Evolutionary conservation across 306 rosid species (phyloP).

Genomic region (Rubus idaeus): DNA sequence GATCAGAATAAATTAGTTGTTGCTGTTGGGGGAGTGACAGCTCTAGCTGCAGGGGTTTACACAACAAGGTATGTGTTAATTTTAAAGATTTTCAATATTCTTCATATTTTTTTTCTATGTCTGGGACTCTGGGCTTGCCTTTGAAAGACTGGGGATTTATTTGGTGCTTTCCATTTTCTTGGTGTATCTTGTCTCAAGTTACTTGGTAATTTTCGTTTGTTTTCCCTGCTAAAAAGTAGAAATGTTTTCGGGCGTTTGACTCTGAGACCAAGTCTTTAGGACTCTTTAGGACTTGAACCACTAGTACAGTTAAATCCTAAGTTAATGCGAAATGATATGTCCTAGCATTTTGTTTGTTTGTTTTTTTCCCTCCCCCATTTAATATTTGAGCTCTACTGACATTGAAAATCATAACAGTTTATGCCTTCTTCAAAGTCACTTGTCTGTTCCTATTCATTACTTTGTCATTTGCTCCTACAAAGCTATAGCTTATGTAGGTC

Average conservation of each 20-base stretch:
- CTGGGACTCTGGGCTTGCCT: neutral
- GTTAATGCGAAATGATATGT: neutral
- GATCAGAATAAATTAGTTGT: slow-evolving; percentile 98
- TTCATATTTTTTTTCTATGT: neutral
- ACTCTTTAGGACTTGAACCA: neutral
- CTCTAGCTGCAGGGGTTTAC: slow-evolving; percentile 94
- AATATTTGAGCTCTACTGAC: neutral
- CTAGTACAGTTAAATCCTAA: neutral
- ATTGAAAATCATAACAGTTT: neutral
- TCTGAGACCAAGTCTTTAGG: neutral
- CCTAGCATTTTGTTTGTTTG: neutral
- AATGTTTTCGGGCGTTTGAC: neutral
- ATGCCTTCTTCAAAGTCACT: slow-evolving; percentile 12
- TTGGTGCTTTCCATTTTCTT: neutral
- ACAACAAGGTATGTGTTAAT: slow-evolving; percentile 68
- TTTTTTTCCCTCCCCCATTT: neutral
- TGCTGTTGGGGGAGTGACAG: slow-evolving; percentile 95
- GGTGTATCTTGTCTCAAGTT: neutral
- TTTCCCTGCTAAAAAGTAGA: neutral
- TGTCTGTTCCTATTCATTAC: neutral
- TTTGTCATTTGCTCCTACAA: slow-evolving; percentile 13
- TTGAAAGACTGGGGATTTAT: neutral
- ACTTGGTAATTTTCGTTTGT: neutral
- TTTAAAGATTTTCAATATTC: slow-evolving; percentile 9
- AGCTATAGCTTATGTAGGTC: slow-evolving; percentile 18